Evolutionary conservation across 805 yeast species (phyloP).

Genomic region (Kockiozyma suomiensis): DNA sequence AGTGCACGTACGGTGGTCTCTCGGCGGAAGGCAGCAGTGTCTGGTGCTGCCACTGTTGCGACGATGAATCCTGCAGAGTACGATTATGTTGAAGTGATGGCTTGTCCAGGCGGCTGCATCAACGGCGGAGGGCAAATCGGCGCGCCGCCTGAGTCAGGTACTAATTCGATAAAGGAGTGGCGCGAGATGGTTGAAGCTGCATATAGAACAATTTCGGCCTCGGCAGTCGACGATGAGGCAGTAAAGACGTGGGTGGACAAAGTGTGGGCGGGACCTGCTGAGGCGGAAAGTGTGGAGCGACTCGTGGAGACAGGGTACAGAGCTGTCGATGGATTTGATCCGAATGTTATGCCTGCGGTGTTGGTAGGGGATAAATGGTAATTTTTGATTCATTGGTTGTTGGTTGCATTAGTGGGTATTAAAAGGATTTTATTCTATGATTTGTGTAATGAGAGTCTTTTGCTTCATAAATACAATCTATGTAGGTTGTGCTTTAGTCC

Average conservation of each 20-base stretch:
- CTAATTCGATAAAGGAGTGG: constrained; percentile 39
- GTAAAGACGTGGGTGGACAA: constrained; percentile 27
- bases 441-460: not conserved
- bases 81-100: constrained; percentile 93
- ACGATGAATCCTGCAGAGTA: constrained; percentile 56
- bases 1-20: constrained; percentile 31
- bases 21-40: constrained; percentile 33
- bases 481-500: not conserved
- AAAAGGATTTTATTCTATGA: not conserved
- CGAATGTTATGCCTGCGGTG: constrained; percentile 26
- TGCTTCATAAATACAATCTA: not conserved
- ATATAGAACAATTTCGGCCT: constrained; percentile 48
- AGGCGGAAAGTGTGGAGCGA: constrained; percentile 11
- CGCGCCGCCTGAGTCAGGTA: constrained; percentile 38
- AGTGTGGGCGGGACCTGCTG: constrained; percentile 23
- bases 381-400: not conserved
- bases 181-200: constrained; percentile 38
- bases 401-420: not conserved
- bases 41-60: constrained; percentile 47
- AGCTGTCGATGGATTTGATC: constrained; percentile 22
- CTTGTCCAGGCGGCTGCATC: constrained; percentile 97
- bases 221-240: constrained; percentile 15
- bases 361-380: constrained; percentile 33
- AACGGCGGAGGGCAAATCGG: constrained; percentile 94
- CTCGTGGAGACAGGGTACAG: constrained; percentile 21